A percentile compares a stretch with the other conserved stretches of the same genome.
Evolutionary conservation across 441 rosid genomes (phyloP).

Genomic region (Erodium moschatum): DNA sequence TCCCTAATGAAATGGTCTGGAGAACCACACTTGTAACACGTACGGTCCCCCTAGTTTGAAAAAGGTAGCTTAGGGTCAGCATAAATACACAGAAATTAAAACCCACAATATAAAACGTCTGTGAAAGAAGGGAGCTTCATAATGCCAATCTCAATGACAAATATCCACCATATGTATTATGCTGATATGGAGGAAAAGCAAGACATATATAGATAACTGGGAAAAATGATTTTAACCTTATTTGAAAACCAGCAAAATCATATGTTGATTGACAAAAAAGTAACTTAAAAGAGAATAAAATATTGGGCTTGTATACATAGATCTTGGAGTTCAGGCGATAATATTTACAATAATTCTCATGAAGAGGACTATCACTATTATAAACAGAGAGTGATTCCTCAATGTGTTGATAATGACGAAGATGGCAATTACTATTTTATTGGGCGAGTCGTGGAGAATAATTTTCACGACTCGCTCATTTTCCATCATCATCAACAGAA

Average conservation of each 20-base stretch:
- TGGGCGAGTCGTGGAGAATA: too few relatives aligned
- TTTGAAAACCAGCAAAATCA: not conserved
- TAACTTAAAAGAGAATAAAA: not conserved
- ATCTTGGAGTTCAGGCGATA: not conserved
- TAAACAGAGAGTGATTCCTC: too few relatives aligned
- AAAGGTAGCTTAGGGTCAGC: slow-evolving; percentile 16
- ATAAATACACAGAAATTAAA: not conserved
- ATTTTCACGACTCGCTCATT: too few relatives aligned
- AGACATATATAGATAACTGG: not conserved
- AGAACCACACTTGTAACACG: slow-evolving; percentile 47
- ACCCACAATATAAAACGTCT: not conserved
- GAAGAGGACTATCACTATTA: too few relatives aligned
- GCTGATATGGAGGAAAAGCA: not conserved
- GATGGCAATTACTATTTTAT: too few relatives aligned
- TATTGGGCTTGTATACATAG: not conserved
- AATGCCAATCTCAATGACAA: not conserved
- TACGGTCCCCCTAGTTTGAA: slow-evolving; percentile 32
- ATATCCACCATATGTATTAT: not conserved
- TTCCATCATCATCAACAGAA: too few relatives aligned
- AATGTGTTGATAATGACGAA: too few relatives aligned
- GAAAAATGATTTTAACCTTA: not conserved
- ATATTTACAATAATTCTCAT: not conserved
- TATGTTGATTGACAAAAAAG: not conserved
- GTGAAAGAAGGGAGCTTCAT: not conserved
- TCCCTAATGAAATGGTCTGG: slow-evolving; percentile 43